These are phyloP conservation scores for Urostyla sp. DNA, from an alignment of 73 alveolate genomes.

Conservation along the genomic window DNA sequence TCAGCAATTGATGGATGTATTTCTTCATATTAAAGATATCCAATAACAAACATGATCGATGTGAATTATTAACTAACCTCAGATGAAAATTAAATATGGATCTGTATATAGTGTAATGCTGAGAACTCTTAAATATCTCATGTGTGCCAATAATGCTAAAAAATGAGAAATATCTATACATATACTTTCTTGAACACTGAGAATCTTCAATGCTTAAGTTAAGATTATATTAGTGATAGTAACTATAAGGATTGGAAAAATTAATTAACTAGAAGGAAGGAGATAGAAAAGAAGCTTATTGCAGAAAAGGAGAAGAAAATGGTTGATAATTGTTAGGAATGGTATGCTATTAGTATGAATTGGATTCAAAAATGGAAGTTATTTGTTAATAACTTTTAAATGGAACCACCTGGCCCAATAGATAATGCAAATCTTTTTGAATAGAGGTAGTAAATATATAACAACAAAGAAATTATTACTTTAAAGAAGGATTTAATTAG, in stretches of 20 bases:
- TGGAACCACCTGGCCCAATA: background rate
- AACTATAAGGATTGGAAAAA: background rate
- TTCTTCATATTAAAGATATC: background rate
- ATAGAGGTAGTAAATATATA: no score
- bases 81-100: background rate
- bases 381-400: background rate
- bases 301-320: background rate
- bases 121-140: background rate
- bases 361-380: conserved; percentile 2
- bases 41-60: background rate
- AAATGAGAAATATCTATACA: background rate
- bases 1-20: background rate
- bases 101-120: background rate
- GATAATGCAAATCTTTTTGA: background rate
- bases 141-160: background rate
- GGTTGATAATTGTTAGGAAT: background rate
- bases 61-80: background rate
- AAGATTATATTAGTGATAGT: background rate
- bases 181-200: background rate
- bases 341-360: conserved; percentile 2
- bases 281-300: background rate
- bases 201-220: background rate
- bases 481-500: background rate
- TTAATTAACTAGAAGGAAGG: background rate
- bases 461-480: background rate